phyloP scores from a whole-genome alignment of 78 protist species.

The Acrasis kona region DNA sequence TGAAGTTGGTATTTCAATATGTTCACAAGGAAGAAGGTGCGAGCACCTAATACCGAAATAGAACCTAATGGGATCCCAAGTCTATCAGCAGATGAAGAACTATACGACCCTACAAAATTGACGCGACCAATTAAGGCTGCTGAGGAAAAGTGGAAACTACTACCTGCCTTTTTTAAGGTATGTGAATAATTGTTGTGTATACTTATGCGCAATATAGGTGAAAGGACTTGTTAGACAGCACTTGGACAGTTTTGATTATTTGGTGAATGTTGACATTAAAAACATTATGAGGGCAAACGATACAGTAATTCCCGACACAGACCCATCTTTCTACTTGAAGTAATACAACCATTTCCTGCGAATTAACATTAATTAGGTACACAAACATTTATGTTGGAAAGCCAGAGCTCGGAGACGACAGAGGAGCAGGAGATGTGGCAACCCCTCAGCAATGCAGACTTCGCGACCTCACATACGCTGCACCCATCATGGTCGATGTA shows the following conservation, averaged over 20 bases:
- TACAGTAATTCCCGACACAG: constrained; percentile 55
- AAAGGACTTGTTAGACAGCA: constrained; percentile 90
- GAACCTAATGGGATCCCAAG: no score
- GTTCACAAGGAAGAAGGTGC: no score
- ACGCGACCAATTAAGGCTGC: background rate
- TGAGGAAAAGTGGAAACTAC: constrained; percentile 90
- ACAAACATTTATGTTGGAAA: constrained; percentile 56
- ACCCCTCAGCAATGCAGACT: constrained; percentile 94
- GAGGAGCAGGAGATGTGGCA: background rate
- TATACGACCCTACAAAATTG: background rate
- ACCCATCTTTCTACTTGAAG: constrained; percentile 63
- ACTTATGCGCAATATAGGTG: no score
- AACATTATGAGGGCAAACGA: constrained; percentile 72
- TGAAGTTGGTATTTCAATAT: no score
- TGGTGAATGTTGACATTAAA: constrained; percentile 62
- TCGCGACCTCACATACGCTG: constrained; percentile 95
- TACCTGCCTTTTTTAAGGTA: constrained; percentile 94
- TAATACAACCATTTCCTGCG: background rate
- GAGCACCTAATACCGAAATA: no score
- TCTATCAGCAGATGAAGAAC: no score
- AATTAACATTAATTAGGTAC: constrained; percentile 16
- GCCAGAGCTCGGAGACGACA: constrained; percentile 55
- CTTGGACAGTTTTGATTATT: constrained; percentile 91
- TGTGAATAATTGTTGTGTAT: no score
- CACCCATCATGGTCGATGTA: constrained; percentile 84